Conservation (phyloP, 768 basidiomycete genomes). For the Amanita rimosa region DNA sequence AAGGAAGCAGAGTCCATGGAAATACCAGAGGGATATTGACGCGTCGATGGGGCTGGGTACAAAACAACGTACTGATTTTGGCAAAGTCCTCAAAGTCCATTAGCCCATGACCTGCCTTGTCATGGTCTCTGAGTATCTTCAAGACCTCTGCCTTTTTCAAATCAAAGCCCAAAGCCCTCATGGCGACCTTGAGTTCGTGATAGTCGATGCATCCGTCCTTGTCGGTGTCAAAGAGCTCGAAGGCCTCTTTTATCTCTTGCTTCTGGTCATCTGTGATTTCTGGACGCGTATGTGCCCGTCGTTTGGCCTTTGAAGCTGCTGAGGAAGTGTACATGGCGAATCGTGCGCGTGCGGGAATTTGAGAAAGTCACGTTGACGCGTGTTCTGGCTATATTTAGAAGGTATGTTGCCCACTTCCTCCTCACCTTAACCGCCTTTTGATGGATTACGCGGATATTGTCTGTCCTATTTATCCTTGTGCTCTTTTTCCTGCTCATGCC, state of each 20-base stretch:
- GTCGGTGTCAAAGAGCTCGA: conserved; percentile 98
- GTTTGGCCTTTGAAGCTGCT: conserved; percentile 58
- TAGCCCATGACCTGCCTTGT: conserved; percentile 68
- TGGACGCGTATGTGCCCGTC: conserved; percentile 65
- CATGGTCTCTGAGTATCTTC: conserved; percentile 86
- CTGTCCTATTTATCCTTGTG: background rate
- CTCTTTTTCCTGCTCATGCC: background rate
- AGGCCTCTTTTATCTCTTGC: conserved; percentile 97
- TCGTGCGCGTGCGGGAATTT: conserved; percentile 3
- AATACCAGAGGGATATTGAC: background rate
- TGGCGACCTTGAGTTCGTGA: conserved; percentile 98
- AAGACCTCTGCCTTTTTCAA: conserved; percentile 97
- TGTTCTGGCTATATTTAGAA: conserved; percentile 3
- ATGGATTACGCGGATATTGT: conserved; percentile 5
- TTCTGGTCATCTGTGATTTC: conserved; percentile 84
- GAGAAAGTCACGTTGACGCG: conserved; percentile 6
- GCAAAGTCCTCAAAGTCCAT: conserved; percentile 94
- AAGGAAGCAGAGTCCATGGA: background rate
- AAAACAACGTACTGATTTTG: conserved; percentile 69
- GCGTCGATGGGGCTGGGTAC: background rate
- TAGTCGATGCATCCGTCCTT: conserved; percentile 95
- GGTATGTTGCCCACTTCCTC: background rate
- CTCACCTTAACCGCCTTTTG: background rate
- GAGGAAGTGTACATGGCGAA: conserved; percentile 49
- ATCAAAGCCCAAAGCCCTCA: conserved; percentile 96